Evolutionary conservation across 2,329 filamentous ascomycete species (phyloP).

Genomic region (Penicillium nordicum): DNA sequence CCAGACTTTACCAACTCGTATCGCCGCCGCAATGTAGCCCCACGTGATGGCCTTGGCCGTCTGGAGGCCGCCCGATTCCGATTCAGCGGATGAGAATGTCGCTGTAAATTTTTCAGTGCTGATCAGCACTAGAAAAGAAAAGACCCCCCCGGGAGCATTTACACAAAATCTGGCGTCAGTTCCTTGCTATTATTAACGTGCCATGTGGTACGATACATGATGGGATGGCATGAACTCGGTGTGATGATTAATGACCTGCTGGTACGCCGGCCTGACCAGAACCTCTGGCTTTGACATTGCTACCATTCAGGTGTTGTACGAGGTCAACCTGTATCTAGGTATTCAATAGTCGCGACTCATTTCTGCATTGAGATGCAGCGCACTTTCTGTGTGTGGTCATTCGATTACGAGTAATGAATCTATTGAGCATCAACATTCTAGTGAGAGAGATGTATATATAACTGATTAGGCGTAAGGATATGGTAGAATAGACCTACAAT

Average conservation of each 20-base stretch:
- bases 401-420: constrained; percentile 11
- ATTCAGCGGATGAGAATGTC: constrained; percentile 56
- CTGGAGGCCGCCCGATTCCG: constrained; percentile 84
- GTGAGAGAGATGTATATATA: not conserved
- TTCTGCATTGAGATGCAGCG: constrained; percentile 3
- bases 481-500: not conserved
- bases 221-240: constrained; percentile 19
- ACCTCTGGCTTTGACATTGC: constrained; percentile 8
- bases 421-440: not conserved
- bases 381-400: constrained; percentile 6
- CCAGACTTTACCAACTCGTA: constrained; percentile 92
- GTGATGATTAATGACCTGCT: constrained; percentile 25
- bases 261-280: constrained; percentile 11
- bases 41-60: constrained; percentile 81
- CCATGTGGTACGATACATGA: constrained; percentile 17
- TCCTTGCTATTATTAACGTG: constrained; percentile 20
- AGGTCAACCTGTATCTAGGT: constrained; percentile 2
- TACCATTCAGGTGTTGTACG: constrained; percentile 1
- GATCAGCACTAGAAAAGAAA: constrained; percentile 10
- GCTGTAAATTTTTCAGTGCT: constrained; percentile 15
- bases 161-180: constrained; percentile 23
- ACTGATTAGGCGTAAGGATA: not conserved
- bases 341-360: constrained; percentile 11
- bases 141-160: constrained; percentile 19
- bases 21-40: constrained; percentile 89